Percentiles rank a stretch among this genome's conserved stretches.
These are phyloP conservation scores for Chrysanthemum makinoi DNA, from an alignment of 129 eudicot species.

Conservation along the genomic window DNA sequence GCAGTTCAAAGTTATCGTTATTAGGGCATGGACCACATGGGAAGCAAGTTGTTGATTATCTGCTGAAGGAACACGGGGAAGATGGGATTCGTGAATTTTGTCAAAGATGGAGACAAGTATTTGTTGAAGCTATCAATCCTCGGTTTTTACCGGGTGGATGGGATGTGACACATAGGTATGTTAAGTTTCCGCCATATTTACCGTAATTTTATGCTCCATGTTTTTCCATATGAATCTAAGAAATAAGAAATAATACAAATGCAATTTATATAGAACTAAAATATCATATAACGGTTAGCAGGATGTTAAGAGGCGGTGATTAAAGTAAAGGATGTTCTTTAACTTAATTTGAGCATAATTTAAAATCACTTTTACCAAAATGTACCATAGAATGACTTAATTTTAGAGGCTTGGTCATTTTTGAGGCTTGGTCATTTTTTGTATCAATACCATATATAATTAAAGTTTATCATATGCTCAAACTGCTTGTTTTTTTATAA, in stretches of 20 bases:
- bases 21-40: conserved; percentile 99
- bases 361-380: too few relatives aligned
- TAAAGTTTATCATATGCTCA: too few relatives aligned
- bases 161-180: conserved; percentile 93
- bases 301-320: too few relatives aligned
- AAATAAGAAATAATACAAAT: neutral
- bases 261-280: too few relatives aligned
- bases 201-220: neutral
- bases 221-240: neutral
- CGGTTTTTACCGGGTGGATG: conserved; percentile 91
- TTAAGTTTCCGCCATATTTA: conserved; percentile 14
- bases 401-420: too few relatives aligned
- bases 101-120: conserved; percentile 94
- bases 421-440: too few relatives aligned
- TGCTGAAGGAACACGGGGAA: conserved; percentile 75
- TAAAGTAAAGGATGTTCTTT: too few relatives aligned
- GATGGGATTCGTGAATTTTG: conserved; percentile 86
- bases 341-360: too few relatives aligned
- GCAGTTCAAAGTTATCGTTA: conserved; percentile 56
- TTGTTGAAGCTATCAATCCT: conserved; percentile 85
- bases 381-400: too few relatives aligned
- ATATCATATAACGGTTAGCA: too few relatives aligned
- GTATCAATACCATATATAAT: too few relatives aligned
- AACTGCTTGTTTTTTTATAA: too few relatives aligned
- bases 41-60: conserved; percentile 70